Percentiles rank a stretch among this genome's conserved stretches.
phyloP scores from a whole-genome alignment of 208 protist species.

The Trypanosoma cruzi region DNA sequence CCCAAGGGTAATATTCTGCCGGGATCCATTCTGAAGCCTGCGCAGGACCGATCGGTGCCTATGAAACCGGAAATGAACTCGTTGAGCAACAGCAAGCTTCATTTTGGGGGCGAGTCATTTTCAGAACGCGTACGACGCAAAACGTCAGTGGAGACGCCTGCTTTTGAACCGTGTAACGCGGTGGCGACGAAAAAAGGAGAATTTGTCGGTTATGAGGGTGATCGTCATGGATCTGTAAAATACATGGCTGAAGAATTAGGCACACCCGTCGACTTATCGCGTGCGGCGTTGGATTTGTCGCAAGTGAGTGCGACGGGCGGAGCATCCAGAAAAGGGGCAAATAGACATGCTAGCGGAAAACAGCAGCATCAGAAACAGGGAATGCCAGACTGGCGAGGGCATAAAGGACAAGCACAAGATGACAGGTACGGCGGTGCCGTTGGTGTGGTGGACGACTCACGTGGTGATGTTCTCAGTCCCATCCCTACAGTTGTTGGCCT shows the following conservation, averaged over 20 bases:
- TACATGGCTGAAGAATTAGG: neutral
- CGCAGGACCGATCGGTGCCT: neutral
- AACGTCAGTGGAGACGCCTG: constrained; percentile 23
- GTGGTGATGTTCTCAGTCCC: neutral
- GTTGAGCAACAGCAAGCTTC: neutral
- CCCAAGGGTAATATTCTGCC: too few relatives aligned
- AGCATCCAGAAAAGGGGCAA: neutral
- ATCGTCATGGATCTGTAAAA: neutral
- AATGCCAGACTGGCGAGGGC: too few relatives aligned
- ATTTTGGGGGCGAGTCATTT: constrained; percentile 20
- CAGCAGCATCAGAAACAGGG: constrained; percentile 18
- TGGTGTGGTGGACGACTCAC: neutral
- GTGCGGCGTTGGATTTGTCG: neutral
- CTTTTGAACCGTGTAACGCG: neutral
- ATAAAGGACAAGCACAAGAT: neutral
- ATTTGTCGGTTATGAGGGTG: neutral
- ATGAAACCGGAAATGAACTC: neutral
- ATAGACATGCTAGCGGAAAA: neutral
- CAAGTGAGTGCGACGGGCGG: neutral
- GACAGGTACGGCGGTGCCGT: neutral
- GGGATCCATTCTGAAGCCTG: neutral
- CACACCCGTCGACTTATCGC: neutral
- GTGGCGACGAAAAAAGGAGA: neutral
- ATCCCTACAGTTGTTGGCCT: neutral
- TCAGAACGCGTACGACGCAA: constrained; percentile 34